These are phyloP conservation scores for Tetraselmis striata DNA, from an alignment of 139 green algal genomes.

Conservation along the genomic window DNA sequence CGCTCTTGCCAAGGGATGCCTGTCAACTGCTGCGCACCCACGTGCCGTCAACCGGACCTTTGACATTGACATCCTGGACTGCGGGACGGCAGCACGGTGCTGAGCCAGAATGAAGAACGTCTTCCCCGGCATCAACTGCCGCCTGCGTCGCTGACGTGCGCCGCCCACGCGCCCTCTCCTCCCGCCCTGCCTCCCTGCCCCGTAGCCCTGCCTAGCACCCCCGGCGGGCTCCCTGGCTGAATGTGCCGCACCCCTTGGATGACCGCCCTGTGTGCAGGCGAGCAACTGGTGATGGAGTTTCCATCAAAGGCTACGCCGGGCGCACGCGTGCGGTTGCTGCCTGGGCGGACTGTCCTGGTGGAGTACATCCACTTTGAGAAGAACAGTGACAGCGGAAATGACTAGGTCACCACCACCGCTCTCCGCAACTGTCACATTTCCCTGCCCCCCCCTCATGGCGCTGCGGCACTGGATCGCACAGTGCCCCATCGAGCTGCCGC, in stretches of 20 bases:
- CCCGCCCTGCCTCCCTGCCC: too few species aligned
- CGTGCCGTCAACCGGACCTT: background rate
- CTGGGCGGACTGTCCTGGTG: background rate
- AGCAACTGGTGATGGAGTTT: background rate
- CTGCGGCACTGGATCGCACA: too few species aligned
- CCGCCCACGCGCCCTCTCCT: too few species aligned
- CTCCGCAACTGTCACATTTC: too few species aligned
- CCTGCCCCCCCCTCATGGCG: too few species aligned
- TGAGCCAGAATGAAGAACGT: background rate
- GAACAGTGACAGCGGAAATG: background rate
- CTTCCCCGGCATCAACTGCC: background rate
- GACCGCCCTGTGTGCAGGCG: too few species aligned
- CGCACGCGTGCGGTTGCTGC: background rate
- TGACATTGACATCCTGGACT: background rate
- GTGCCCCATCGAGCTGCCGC: too few species aligned
- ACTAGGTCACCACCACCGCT: too few species aligned
- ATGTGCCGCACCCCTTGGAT: too few species aligned
- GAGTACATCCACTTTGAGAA: conserved; percentile 1
- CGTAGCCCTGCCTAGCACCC: too few species aligned
- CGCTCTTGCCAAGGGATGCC: too few species aligned
- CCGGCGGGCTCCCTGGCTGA: too few species aligned
- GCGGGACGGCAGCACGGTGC: background rate
- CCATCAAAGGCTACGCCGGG: background rate
- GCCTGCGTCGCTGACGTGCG: background rate
- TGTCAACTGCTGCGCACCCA: background rate